Percentiles rank a stretch among this genome's conserved stretches.
Conservation (phyloP, 116 monocot species). For the Posidonia oceanica region DNA sequence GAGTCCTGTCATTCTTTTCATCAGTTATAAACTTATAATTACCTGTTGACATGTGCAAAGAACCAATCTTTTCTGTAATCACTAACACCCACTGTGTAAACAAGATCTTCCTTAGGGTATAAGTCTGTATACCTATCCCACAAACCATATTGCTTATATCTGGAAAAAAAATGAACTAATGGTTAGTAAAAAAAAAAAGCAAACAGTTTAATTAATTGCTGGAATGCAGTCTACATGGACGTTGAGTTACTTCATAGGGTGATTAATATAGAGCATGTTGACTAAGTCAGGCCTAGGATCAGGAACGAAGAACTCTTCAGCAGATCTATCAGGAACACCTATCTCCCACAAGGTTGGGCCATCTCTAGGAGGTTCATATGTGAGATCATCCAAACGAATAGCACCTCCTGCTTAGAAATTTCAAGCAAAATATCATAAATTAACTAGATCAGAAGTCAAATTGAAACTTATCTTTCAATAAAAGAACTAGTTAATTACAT, state of each 20-base stretch:
- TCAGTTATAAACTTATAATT: not conserved
- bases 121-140: constrained; percentile 73
- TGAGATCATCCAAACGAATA: constrained; percentile 43
- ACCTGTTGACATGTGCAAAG: constrained; percentile 73
- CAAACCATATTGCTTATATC: constrained; percentile 69
- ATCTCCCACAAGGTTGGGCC: constrained; percentile 82
- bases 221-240: not conserved
- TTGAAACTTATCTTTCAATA: not conserved
- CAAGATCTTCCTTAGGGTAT: constrained; percentile 55
- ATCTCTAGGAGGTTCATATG: constrained; percentile 61
- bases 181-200: not conserved
- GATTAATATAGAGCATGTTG: constrained; percentile 46
- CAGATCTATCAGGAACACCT: constrained; percentile 55
- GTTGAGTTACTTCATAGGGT: not conserved
- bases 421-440: no score
- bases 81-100: constrained; percentile 46
- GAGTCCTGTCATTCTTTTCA: not conserved
- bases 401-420: constrained; percentile 17
- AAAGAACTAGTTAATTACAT: not conserved
- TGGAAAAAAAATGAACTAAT: not conserved
- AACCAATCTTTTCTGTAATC: constrained; percentile 71
- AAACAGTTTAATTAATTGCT: not conserved
- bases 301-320: constrained; percentile 65
- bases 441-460: no score
- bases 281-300: constrained; percentile 51